Conservation (phyloP, 331 rosid species). For the Ulmus americana region DNA sequence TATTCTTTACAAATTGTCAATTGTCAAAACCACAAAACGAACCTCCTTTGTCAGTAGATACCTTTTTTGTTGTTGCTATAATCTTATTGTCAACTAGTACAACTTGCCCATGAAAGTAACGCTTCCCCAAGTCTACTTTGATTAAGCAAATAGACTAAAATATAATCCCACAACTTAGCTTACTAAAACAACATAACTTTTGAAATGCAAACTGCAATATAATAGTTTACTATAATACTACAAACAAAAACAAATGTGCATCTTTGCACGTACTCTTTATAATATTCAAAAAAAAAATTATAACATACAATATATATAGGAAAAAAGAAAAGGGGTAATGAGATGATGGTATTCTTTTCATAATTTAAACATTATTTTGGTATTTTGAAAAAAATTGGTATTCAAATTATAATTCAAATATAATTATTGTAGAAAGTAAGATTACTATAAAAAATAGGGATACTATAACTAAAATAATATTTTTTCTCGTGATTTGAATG, state of each 20-base stretch:
- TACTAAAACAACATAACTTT: slow-evolving; percentile 13
- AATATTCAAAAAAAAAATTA: neutral
- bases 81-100: slow-evolving; percentile 18
- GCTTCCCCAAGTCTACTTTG: neutral
- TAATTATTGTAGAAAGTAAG: too few relatives aligned
- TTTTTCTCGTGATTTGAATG: too few relatives aligned
- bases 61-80: neutral
- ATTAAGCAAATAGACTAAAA: neutral
- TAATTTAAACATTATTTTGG: too few relatives aligned
- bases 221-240: neutral
- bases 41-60: neutral
- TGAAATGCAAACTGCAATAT: neutral
- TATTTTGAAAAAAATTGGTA: too few relatives aligned
- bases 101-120: neutral
- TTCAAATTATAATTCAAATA: too few relatives aligned
- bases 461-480: too few relatives aligned
- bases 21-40: neutral
- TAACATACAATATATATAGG: neutral
- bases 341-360: too few relatives aligned
- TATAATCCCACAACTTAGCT: slow-evolving; percentile 2
- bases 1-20: neutral
- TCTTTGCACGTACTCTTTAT: neutral
- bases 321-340: slow-evolving; percentile 1
- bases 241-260: neutral
- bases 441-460: too few relatives aligned